Evolutionary conservation across 2,329 filamentous ascomycete genomes (phyloP).

Genomic region (Colletotrichum sp.): DNA sequence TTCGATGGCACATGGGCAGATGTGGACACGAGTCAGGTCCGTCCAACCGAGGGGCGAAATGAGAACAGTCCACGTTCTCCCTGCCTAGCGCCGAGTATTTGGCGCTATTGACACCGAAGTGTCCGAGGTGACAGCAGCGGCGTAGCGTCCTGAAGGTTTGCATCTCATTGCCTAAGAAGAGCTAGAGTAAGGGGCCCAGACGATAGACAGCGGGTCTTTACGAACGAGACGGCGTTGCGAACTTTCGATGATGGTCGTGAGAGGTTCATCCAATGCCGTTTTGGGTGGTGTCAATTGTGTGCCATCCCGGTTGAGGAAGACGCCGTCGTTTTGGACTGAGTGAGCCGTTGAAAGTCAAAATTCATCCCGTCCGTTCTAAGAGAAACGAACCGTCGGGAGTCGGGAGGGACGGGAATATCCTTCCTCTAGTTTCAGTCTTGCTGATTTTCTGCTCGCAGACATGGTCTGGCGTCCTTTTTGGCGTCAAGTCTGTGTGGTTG

Average conservation of each 20-base stretch:
- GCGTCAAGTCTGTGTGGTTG: not conserved
- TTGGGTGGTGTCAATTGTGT: not conserved
- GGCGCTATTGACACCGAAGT: not conserved
- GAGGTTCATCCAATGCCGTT: not conserved
- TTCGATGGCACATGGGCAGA: not conserved
- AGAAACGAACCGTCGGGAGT: not conserved
- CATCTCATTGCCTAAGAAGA: not conserved
- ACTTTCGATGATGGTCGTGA: not conserved
- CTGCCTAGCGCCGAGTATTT: not conserved
- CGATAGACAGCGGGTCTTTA: not conserved
- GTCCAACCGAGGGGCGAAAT: not conserved
- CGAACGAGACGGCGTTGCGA: not conserved
- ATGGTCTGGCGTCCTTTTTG: not conserved
- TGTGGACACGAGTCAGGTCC: constrained; percentile 1
- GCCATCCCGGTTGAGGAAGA: not conserved
- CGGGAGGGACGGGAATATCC: constrained; percentile 9
- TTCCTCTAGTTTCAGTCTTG: not conserved
- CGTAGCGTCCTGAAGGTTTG: not conserved
- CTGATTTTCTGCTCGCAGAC: not conserved
- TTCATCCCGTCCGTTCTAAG: not conserved
- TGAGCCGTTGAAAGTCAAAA: not conserved
- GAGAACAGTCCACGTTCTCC: not conserved
- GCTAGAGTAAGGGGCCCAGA: not conserved
- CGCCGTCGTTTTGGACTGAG: constrained; percentile 2
- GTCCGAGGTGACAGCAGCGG: not conserved